Percentiles rank a stretch among this genome's conserved stretches.
Conservation (phyloP, 2,329 filamentous ascomycete genomes). For the Penicillium sclerotigenum region DNA sequence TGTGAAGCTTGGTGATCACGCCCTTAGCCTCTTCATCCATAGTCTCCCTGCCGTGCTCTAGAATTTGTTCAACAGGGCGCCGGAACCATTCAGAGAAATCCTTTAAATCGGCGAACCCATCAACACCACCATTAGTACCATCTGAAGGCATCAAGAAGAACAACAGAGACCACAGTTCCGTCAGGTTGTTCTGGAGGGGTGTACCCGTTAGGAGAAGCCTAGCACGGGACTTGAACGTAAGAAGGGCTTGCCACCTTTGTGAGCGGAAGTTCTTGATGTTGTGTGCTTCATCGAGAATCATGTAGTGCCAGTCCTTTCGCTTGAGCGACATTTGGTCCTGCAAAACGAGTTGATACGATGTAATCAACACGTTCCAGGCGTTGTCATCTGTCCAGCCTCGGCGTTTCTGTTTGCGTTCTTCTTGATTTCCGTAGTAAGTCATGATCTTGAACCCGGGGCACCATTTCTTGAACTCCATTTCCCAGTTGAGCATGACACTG, state of each 20-base stretch:
- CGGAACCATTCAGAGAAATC: slow-evolving; percentile 97
- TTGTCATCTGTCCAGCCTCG: slow-evolving; percentile 92
- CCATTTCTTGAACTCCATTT: slow-evolving; percentile 99
- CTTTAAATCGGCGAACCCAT: slow-evolving; percentile 88
- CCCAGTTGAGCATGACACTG: slow-evolving; percentile 98
- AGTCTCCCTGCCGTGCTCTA: slow-evolving; percentile 89
- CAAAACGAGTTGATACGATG: slow-evolving; percentile 92
- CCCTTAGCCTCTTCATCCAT: slow-evolving; percentile 91
- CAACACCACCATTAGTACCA: slow-evolving; percentile 67
- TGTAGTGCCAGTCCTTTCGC: slow-evolving; percentile 90
- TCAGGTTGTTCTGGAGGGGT: slow-evolving; percentile 93
- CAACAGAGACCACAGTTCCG: slow-evolving; percentile 92
- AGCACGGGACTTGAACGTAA: slow-evolving; percentile 88
- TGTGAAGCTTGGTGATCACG: slow-evolving; percentile 90
- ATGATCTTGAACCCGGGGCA: slow-evolving; percentile 96
- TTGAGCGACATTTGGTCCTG: slow-evolving; percentile 94
- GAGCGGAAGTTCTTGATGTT: slow-evolving; percentile 99
- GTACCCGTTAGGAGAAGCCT: slow-evolving; percentile 88
- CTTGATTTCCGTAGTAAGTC: slow-evolving; percentile 91
- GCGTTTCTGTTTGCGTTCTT: slow-evolving; percentile 87
- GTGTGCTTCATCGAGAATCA: slow-evolving; percentile 96
- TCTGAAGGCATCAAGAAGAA: slow-evolving; percentile 95
- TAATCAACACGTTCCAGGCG: slow-evolving; percentile 95
- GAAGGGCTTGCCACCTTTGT: slow-evolving; percentile 90
- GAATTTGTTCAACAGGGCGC: slow-evolving; percentile 89